Conservation (phyloP, 495 filamentous ascomycete genomes). For the Annulohypoxylon stygium region DNA sequence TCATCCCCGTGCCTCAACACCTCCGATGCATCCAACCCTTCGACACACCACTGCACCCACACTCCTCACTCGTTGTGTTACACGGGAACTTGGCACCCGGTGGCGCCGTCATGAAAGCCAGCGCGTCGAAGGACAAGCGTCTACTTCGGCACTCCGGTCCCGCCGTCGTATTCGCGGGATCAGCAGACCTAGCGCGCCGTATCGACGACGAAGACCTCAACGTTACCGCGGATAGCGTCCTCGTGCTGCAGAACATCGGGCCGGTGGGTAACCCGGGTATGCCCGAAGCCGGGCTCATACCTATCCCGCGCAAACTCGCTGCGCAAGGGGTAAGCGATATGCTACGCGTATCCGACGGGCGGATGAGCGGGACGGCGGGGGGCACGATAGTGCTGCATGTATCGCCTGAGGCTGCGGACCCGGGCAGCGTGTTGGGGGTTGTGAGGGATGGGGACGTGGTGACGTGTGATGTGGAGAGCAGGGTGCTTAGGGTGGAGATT, state of each 20-base stretch:
- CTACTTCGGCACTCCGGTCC: conserved; percentile 66
- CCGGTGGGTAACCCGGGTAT: conserved; percentile 76
- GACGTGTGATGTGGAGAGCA: conserved; percentile 63
- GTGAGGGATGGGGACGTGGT: conserved; percentile 71
- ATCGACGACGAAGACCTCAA: conserved; percentile 69
- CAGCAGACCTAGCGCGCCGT: conserved; percentile 67
- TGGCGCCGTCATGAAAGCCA: conserved; percentile 74
- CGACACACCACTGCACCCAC: conserved; percentile 65
- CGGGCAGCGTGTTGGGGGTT: conserved; percentile 69
- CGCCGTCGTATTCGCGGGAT: conserved; percentile 71
- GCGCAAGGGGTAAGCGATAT: conserved; percentile 72
- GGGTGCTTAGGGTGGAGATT: conserved; percentile 62
- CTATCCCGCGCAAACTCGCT: conserved; percentile 73
- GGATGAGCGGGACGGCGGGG: conserved; percentile 77
- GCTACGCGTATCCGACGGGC: conserved; percentile 73
- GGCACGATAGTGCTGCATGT: conserved; percentile 77
- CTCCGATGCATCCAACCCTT: conserved; percentile 66
- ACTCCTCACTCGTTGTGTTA: conserved; percentile 67
- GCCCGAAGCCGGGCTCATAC: conserved; percentile 76
- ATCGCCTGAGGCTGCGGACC: conserved; percentile 70
- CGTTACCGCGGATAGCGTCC: conserved; percentile 66
- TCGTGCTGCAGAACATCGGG: conserved; percentile 72
- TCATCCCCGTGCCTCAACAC: conserved; percentile 55
- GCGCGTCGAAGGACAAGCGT: conserved; percentile 67
- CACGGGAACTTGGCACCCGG: conserved; percentile 66